A percentile compares a stretch with the other conserved stretches of the same genome.
These are phyloP conservation scores for Toxicodendron radicans DNA, from an alignment of 345 rosid species.

Conservation along the genomic window DNA sequence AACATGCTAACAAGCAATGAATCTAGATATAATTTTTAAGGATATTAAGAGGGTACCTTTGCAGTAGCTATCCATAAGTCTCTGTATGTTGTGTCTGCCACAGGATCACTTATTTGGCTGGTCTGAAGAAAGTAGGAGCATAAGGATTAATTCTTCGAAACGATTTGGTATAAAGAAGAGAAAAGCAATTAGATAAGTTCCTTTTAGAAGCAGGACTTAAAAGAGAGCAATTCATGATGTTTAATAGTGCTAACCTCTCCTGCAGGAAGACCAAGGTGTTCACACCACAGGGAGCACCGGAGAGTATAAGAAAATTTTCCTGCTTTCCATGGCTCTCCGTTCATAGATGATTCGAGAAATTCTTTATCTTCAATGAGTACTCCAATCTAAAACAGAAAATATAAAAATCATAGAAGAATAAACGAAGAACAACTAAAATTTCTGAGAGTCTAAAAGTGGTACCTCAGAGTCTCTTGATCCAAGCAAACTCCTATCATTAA, in stretches of 20 bases:
- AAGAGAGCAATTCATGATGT: no score
- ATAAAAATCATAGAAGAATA: background rate
- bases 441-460: constrained; percentile 5
- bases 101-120: constrained; percentile 62
- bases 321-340: constrained; percentile 80
- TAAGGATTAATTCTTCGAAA: background rate
- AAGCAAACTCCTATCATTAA: constrained; percentile 87
- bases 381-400: constrained; percentile 59
- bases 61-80: constrained; percentile 79
- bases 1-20: background rate
- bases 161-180: background rate
- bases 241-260: constrained; percentile 81
- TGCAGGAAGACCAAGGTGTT: constrained; percentile 75
- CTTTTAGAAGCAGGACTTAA: no score
- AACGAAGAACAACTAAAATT: background rate
- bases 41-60: constrained; percentile 31
- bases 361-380: constrained; percentile 85
- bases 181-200: no score
- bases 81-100: constrained; percentile 55
- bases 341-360: constrained; percentile 68
- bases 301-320: constrained; percentile 75
- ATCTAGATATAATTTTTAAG: background rate
- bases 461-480: constrained; percentile 99
- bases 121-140: constrained; percentile 38
- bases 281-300: constrained; percentile 80